Evolutionary conservation across 2,329 filamentous ascomycete species (phyloP).

Genomic region (Fusarium subtropicale): DNA sequence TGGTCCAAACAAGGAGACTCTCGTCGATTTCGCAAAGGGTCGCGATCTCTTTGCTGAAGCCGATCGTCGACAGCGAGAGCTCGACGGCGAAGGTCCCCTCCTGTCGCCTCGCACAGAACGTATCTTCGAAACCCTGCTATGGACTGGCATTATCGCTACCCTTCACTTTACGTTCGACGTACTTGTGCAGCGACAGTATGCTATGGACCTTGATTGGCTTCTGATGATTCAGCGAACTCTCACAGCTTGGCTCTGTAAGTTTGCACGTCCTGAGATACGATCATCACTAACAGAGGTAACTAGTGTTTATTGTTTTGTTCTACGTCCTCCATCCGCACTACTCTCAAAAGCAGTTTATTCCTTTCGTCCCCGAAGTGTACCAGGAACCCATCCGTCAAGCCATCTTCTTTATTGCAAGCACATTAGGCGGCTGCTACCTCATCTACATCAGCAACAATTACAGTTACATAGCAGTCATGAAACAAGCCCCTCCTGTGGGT

Average conservation of each 20-base stretch:
- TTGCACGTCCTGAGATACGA: background rate
- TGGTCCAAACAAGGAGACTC: conserved; percentile 70
- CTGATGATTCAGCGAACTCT: conserved; percentile 64
- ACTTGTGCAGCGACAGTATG: conserved; percentile 82
- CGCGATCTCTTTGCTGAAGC: conserved; percentile 67
- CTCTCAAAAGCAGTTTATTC: conserved; percentile 62
- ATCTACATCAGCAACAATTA: conserved; percentile 83
- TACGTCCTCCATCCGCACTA: conserved; percentile 67
- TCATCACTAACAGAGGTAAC: conserved; percentile 1
- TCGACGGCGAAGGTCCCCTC: conserved; percentile 50
- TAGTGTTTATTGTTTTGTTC: conserved; percentile 67
- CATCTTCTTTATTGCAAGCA: conserved; percentile 72
- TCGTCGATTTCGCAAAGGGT: conserved; percentile 79
- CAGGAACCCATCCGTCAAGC: conserved; percentile 64
- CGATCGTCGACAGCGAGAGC: conserved; percentile 53
- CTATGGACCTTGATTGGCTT: conserved; percentile 71
- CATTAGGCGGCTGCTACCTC: conserved; percentile 78
- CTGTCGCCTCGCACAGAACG: conserved; percentile 62
- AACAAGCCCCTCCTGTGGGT: conserved; percentile 87
- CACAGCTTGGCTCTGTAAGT: conserved; percentile 65
- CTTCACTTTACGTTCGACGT: conserved; percentile 84
- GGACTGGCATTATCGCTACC: conserved; percentile 72
- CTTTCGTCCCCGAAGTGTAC: conserved; percentile 59
- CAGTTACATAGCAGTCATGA: conserved; percentile 90
- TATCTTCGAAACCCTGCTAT: conserved; percentile 67